Conservation (phyloP, 129 eudicot genomes). For the Logfia minima region DNA sequence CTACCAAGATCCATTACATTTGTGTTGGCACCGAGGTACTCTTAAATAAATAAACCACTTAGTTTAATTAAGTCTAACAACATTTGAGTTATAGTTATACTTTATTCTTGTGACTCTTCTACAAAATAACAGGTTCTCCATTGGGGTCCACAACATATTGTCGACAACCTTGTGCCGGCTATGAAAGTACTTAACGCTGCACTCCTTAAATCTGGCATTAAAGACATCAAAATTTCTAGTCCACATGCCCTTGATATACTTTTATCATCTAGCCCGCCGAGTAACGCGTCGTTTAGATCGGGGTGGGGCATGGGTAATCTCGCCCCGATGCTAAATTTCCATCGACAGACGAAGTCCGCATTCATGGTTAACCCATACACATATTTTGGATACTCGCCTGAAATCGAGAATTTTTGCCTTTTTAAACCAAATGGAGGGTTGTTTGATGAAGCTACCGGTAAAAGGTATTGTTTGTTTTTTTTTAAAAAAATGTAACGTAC, state of each 20-base stretch:
- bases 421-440: slow-evolving; percentile 54
- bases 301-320: slow-evolving; percentile 82
- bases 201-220: slow-evolving; percentile 43
- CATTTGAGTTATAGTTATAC: background rate
- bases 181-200: slow-evolving; percentile 70
- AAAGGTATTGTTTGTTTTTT: slow-evolving; percentile 19
- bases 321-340: slow-evolving; percentile 64
- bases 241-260: slow-evolving; percentile 80
- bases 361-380: slow-evolving; percentile 96
- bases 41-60: background rate
- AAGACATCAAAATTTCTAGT: slow-evolving; percentile 56
- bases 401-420: slow-evolving; percentile 32
- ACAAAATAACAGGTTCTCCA: slow-evolving; percentile 28
- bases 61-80: background rate
- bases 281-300: slow-evolving; percentile 64
- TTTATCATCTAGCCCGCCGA: slow-evolving; percentile 61
- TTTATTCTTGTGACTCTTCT: no score
- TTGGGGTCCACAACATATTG: slow-evolving; percentile 40
- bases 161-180: slow-evolving; percentile 54
- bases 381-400: slow-evolving; percentile 59
- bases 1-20: slow-evolving; percentile 38
- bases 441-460: slow-evolving; percentile 46
- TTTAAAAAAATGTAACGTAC: no score
- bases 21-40: slow-evolving; percentile 36
- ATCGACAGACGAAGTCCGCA: slow-evolving; percentile 55